Base-by-base conservation (phyloP, 306 rosid genomes). In the Herpetospermum pedunculosum region DNA sequence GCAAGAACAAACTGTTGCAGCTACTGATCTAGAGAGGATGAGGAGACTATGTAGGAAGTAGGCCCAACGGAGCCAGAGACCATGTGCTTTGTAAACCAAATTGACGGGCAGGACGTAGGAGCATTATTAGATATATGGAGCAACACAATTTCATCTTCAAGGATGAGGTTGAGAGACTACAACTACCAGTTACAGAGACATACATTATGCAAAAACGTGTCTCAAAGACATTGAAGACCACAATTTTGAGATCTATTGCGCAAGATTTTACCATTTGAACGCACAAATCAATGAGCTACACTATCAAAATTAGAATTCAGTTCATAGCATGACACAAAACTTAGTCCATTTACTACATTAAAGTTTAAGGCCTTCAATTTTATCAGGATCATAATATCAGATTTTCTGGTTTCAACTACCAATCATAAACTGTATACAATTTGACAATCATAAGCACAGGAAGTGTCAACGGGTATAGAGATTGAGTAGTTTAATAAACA, bases 401-500 rank as follows among this genome's bases (percentile, higher is more conserved):
- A 32, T 60, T 60, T 60, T 60, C 13, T 15, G 10, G 12, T 32
- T 23, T 25, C 60, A 58, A 55, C n/a, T 59, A 15, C 38, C 5
- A 8, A 32, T 62, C 44, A 60, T 4, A 37, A 64, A 64, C 2
- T 19, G 35, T 10, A 13, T 23, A 67, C 19, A 40, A 40, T 7
- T 1, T 6, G n/a, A 68, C 18, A 4, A 68, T 25, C 35, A 54
- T 70, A 26, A 44, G 28, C 55, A 70, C 43, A 72, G 40, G 34
- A 75, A 28, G 18, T 19, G 25, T 63, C 5, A 57, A 59, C 2
- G 48, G 19, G 60, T 59, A 11, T 14, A 74, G 41, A 29, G 48
- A 35, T 8, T 2, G 23, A n/a, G 28, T 29, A 16, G 73, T 21
- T 26, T n/a, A 55, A 12, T 38, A 60, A 76, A 80, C 77, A 93